Percentiles rank a stretch among this genome's conserved stretches.
Evolutionary conservation across 2,329 filamentous ascomycete species (phyloP).

Genomic region (Ceratocystis cubensis): DNA sequence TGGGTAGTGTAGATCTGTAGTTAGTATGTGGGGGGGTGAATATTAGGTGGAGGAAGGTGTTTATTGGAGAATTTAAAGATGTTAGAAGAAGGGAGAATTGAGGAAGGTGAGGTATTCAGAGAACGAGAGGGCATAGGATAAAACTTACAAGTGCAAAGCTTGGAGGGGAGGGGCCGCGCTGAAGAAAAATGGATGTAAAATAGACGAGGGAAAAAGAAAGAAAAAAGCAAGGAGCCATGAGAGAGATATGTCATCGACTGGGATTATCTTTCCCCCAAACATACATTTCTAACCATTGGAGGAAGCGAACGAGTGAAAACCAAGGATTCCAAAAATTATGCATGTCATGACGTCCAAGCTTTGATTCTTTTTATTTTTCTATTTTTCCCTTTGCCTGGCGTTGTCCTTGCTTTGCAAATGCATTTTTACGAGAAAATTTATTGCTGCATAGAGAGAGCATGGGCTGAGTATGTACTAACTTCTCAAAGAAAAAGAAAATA

Average conservation of each 20-base stretch:
- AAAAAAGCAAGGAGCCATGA: neutral
- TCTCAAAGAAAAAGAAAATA: neutral
- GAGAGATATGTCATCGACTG: neutral
- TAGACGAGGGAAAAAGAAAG: neutral
- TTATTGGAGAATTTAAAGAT: too few species aligned
- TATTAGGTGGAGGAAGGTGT: too few species aligned
- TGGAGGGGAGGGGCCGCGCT: too few species aligned
- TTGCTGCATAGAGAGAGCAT: too few species aligned
- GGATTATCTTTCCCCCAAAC: neutral
- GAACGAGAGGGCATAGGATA: too few species aligned
- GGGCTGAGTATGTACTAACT: too few species aligned
- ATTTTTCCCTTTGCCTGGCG: neutral
- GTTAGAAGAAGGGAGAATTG: too few species aligned
- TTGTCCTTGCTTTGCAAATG: neutral
- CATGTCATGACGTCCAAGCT: conserved; percentile 4
- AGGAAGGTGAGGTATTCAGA: too few species aligned
- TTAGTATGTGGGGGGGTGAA: too few species aligned
- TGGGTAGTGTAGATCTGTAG: too few species aligned
- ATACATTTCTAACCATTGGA: neutral
- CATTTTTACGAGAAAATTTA: too few species aligned
- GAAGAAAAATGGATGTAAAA: neutral
- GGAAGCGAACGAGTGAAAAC: neutral
- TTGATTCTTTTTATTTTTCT: neutral
- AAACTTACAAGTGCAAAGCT: neutral
- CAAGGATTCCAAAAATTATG: neutral